Base-by-base conservation (phyloP, 2,329 filamentous ascomycete species). In the Lecanosticta acicola region DNA sequence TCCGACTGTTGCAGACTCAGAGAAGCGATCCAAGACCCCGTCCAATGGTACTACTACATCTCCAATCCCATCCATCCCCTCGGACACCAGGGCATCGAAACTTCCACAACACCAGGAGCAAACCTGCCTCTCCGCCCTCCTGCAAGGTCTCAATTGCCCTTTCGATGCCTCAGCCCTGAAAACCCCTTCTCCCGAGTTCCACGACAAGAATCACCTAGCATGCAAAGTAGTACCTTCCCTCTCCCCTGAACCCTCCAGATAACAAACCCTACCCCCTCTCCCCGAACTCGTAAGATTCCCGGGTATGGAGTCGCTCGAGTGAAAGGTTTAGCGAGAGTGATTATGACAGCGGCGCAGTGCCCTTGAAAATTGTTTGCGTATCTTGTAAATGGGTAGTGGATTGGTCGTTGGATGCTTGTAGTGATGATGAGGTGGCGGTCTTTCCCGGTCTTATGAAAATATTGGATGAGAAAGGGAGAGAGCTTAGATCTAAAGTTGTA, bases 371-470 rank as follows among this genome's bases (percentile, higher is more conserved):
- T 57, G 29, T 55, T 57, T 19, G 43, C 43, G 20, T 50, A 55
- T 39, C 42, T 43, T 11, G 49, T 17, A 42, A 48, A 32, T 57
- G 54, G 54, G 46, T 45, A 7, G 54, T 57, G 24, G 54, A 46
- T n/a, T 56, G 54, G 54, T n/a, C 24, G 9, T 24, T 32, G 37
- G 26, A 48, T 35, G 34, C 26, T 50, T 29, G 42, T 43, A 35
- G 16, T 29, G 24, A 29, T 24, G 48, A 51, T 39, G 50, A 50
- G 42, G 29, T 55, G 19, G 48, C 51, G 4, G 52, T 55, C 9
- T 57, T 42, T 33, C 54, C 54, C 3, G 48, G 40, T 3, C 32
- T 55, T 8, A 41, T 57, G n/a, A 54, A 54, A 32, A 41, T 54
- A 3, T n/a, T n/a, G 24, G 24, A 11, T 7, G 51, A 43, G 14